Base-by-base conservation (phyloP, 2,329 filamentous ascomycete species). In the Botryotinia globosa region DNA sequence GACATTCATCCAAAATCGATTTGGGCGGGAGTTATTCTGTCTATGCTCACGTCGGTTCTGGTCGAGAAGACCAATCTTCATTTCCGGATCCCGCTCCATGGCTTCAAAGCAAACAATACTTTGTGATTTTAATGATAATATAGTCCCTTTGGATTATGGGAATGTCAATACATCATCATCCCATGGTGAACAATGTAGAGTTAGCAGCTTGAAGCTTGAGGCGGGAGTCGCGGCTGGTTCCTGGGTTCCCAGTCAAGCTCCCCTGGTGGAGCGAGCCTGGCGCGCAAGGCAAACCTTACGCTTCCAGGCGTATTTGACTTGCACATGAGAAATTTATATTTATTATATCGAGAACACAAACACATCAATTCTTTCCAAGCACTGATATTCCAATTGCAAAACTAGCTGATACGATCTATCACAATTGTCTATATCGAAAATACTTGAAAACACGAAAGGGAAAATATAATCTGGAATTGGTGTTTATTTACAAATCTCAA, bases 271-370 rank as follows among this genome's bases (percentile, higher is more conserved):
- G 67, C 39, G 29, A 59, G 70, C 70, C 70, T 72, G 51, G 45
- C 70, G 70, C 70, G 70, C 70, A 72, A 72, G 70, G 70, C 70
- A 67, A n/a, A 56, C 37, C 48, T 68, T 42, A 56, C 44, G 34
- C 65, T 68, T 68, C 34, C 25, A 6, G 65, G 37, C 37, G 39
- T 68, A 10, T 42, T 56, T 56, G 22, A 68, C 65, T 42, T 56
- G 34, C 29, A 48, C 29, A 34, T 34, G 34, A 67, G 48, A 44
- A 68, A 42, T 68, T 56, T 32, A 58, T 42, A 56, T 68, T 56
- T 42, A 42, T 56, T 25, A 42, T 42, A 29, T 56, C 48, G 18
- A 62, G 16, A 8, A 42, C 20, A 42, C 29, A 69, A 69, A 69
- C 54, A 61, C 54, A 34, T n/a, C n/a, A 37, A 22, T 10, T 61